Conservation (phyloP, 163 green algal genomes). For the Scenedesmus sp. region DNA sequence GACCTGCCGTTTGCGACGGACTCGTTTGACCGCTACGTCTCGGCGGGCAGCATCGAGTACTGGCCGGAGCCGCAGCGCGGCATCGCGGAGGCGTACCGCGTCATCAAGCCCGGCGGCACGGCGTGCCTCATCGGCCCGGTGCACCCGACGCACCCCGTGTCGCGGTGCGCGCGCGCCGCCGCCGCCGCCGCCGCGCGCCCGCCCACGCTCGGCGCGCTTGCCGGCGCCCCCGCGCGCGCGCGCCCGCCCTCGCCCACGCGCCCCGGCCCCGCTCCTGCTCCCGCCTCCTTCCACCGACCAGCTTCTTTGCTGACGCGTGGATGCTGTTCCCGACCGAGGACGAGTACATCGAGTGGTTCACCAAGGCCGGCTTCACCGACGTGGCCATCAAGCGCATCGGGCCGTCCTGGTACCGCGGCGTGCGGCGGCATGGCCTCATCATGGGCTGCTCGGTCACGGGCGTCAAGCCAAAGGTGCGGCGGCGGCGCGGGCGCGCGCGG, state of each 20-base stretch:
- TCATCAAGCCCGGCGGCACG: constrained; percentile 89
- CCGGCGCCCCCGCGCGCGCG: background rate
- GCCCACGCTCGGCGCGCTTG: background rate
- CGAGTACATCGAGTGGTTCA: constrained; percentile 98
- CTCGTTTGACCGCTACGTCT: constrained; percentile 93
- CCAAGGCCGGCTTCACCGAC: constrained; percentile 88
- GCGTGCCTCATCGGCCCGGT: constrained; percentile 95
- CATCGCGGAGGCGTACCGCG: constrained; percentile 87
- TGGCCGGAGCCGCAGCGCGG: constrained; percentile 92
- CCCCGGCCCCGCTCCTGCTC: background rate
- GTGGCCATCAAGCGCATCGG: constrained; percentile 94
- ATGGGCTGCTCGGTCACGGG: constrained; percentile 97
- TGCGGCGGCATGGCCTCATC: constrained; percentile 93
- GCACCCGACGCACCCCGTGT: constrained; percentile 90
- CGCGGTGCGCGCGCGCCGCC: constrained; percentile 46
- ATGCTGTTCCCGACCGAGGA: constrained; percentile 97
- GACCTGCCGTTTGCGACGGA: constrained; percentile 92
- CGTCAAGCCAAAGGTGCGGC: constrained; percentile 73
- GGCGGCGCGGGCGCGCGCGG: no score
- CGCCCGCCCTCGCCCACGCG: background rate
- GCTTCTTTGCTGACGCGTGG: constrained; percentile 87
- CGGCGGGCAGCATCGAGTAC: constrained; percentile 94
- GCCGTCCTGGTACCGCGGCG: constrained; percentile 93
- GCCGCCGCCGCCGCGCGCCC: background rate
- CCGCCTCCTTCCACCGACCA: background rate